Evolutionary conservation across 2,329 filamentous ascomycete species (phyloP).

Genomic region (Cladorrhinum sp.): DNA sequence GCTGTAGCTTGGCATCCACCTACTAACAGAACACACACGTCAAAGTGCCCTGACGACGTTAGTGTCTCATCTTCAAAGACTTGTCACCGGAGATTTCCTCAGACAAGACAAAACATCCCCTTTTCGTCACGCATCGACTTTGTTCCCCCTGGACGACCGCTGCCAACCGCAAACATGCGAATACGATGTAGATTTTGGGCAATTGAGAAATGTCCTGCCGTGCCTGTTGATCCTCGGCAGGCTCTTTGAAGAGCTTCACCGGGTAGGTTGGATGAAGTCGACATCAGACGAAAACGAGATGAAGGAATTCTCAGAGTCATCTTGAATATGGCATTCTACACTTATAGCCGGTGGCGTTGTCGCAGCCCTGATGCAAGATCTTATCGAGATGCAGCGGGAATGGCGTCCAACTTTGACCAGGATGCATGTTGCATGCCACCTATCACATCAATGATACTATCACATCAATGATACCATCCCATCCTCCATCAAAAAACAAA

Average conservation of each 20-base stretch:
- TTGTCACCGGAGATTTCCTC: conserved; percentile 15
- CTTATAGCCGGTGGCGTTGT: no score
- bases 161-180: not conserved
- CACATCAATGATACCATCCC: not conserved
- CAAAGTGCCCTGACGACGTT: not conserved
- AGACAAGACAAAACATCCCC: conserved; percentile 12
- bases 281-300: conserved; percentile 24
- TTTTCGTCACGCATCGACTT: conserved; percentile 1
- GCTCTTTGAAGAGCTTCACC: not conserved
- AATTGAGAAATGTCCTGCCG: not conserved
- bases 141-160: not conserved
- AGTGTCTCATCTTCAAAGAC: conserved; percentile 1
- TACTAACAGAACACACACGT: not conserved
- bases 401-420: not conserved
- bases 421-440: no score
- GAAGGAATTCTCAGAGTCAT: not conserved
- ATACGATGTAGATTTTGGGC: not conserved
- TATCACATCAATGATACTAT: not conserved
- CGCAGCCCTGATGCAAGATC: not conserved
- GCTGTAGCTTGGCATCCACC: not conserved
- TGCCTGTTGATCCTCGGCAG: conserved; percentile 1
- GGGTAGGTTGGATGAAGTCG: conserved; percentile 4
- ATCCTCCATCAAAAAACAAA: no score
- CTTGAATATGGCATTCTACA: no score
- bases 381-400: not conserved